phyloP scores from a whole-genome alignment of 2,329 filamentous ascomycete species.

The Elsinoe arachidis region DNA sequence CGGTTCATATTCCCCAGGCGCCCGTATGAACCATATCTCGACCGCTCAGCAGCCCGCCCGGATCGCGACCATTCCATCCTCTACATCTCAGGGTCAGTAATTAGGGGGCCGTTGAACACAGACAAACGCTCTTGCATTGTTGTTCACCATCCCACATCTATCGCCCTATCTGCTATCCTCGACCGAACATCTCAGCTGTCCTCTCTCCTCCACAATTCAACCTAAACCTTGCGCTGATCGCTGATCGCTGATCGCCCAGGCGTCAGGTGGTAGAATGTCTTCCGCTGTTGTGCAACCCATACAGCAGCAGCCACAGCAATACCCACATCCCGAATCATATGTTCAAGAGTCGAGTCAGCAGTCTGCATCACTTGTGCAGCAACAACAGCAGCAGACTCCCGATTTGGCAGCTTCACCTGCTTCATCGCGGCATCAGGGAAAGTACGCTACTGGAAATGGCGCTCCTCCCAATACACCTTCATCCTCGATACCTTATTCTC shows the following conservation, averaged over 20 bases:
- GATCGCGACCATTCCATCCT: slow-evolving; percentile 11
- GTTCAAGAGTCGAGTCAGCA: slow-evolving; percentile 10
- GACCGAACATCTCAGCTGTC: not conserved
- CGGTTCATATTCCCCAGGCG: not conserved
- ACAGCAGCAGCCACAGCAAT: slow-evolving; percentile 21
- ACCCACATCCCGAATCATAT: slow-evolving; percentile 17
- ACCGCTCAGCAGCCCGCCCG: slow-evolving; percentile 12
- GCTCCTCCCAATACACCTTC: slow-evolving; percentile 33
- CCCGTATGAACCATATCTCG: slow-evolving; percentile 10
- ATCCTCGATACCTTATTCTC: slow-evolving; percentile 28
- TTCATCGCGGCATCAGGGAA: slow-evolving; percentile 30
- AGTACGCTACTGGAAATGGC: slow-evolving; percentile 32
- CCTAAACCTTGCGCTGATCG: slow-evolving; percentile 11
- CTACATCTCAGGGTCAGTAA: slow-evolving; percentile 3
- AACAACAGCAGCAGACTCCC: slow-evolving; percentile 17
- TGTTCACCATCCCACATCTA: not conserved
- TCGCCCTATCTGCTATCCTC: slow-evolving; percentile 12
- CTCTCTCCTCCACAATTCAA: slow-evolving; percentile 6
- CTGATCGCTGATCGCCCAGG: slow-evolving; percentile 11
- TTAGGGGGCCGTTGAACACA: slow-evolving; percentile 12
- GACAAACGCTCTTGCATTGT: slow-evolving; percentile 14
- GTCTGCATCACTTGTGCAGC: slow-evolving; percentile 17
- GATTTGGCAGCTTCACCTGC: slow-evolving; percentile 26
- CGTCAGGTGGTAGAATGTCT: slow-evolving; percentile 22
- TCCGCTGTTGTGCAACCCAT: slow-evolving; percentile 26